These are phyloP conservation scores for Calamus simplicifolius DNA, from an alignment of 176 grass and related monocot genomes.

Conservation along the genomic window DNA sequence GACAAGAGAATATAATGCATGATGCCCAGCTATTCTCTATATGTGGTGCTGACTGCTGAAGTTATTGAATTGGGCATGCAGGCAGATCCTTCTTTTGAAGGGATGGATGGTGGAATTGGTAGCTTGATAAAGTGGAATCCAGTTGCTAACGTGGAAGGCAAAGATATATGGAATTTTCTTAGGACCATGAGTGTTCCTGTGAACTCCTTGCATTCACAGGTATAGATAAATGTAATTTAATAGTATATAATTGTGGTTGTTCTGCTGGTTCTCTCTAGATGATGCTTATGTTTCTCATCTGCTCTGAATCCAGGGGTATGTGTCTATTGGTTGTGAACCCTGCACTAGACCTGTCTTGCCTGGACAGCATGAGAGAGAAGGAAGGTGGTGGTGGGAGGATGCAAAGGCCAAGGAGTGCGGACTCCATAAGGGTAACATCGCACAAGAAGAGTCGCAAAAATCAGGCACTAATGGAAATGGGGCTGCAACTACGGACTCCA, in stretches of 20 bases:
- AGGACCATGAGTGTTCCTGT: slow-evolving; percentile 90
- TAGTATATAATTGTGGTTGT: too few species aligned
- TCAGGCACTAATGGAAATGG: slow-evolving; percentile 42
- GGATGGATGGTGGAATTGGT: slow-evolving; percentile 53
- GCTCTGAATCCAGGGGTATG: slow-evolving; percentile 40
- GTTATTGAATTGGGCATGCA: slow-evolving; percentile 1
- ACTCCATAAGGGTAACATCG: slow-evolving; percentile 91
- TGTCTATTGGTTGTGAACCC: slow-evolving; percentile 93
- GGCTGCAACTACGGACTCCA: neutral
- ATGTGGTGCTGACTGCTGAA: too few species aligned
- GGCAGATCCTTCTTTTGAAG: slow-evolving; percentile 88
- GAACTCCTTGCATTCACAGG: slow-evolving; percentile 72
- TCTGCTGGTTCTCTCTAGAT: too few species aligned
- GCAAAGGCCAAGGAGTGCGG: slow-evolving; percentile 94
- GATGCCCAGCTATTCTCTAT: too few species aligned
- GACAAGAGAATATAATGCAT: too few species aligned
- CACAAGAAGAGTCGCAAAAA: slow-evolving; percentile 28
- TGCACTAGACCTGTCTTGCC: slow-evolving; percentile 92
- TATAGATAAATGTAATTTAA: slow-evolving; percentile 5
- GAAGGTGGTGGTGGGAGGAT: slow-evolving; percentile 99
- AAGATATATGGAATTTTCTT: slow-evolving; percentile 87
- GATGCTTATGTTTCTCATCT: too few species aligned
- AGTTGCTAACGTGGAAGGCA: slow-evolving; percentile 74
- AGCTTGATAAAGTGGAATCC: slow-evolving; percentile 98
- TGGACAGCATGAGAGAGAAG: slow-evolving; percentile 89